Conservation (phyloP, 2,329 filamentous ascomycete genomes). For the Nannizziopsis arthrosporioides region DNA sequence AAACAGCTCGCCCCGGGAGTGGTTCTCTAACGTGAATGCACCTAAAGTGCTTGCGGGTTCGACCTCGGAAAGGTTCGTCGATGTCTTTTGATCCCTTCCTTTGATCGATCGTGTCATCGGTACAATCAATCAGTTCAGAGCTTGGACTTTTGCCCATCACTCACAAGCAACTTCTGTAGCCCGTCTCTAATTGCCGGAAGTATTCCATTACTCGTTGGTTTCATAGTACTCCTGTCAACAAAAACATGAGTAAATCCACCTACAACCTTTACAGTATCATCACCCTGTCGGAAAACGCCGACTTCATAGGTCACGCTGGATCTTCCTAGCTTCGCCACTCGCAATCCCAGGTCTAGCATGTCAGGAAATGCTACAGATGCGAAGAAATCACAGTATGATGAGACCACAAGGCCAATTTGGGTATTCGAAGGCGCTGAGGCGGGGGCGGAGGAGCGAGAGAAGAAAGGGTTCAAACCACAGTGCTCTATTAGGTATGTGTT, state of each 20-base stretch:
- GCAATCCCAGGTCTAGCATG: conserved; percentile 65
- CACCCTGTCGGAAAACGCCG: conserved; percentile 66
- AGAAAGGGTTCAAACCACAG: conserved; percentile 63
- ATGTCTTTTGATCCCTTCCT: too few species aligned
- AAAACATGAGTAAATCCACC: conserved; percentile 83
- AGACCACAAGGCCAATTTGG: conserved; percentile 73
- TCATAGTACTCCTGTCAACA: conserved; percentile 61
- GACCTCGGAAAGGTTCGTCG: too few species aligned
- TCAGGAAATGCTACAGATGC: conserved; percentile 70
- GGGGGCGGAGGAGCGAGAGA: conserved; percentile 40
- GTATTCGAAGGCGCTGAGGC: conserved; percentile 20
- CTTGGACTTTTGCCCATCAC: conserved; percentile 13
- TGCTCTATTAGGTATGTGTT: conserved; percentile 77
- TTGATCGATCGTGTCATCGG: too few species aligned
- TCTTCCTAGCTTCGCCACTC: conserved; percentile 72
- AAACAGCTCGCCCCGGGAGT: too few species aligned
- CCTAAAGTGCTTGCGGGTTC: too few species aligned
- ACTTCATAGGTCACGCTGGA: conserved; percentile 86
- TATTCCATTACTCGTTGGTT: conserved; percentile 25
- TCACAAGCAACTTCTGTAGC: conserved; percentile 45
- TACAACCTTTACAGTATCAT: conserved; percentile 66
- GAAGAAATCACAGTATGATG: conserved; percentile 77
- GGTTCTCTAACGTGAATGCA: too few species aligned
- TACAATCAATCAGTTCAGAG: background rate
- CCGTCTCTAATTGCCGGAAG: conserved; percentile 36